Base-by-base conservation (phyloP, 345 rosid genomes). In the Rhodamnia argentea region DNA sequence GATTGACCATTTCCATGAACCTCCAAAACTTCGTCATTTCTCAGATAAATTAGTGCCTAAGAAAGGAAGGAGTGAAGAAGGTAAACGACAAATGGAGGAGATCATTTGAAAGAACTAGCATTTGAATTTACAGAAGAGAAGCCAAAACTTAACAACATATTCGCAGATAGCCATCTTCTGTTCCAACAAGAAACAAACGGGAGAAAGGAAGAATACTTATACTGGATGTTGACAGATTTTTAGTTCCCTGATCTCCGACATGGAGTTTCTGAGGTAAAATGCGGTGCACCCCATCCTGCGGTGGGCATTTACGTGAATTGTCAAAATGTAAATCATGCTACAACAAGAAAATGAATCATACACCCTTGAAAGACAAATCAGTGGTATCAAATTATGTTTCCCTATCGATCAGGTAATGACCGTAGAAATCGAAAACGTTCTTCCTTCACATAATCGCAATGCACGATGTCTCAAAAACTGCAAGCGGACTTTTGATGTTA, bases 101-200 rank as follows among this genome's bases (percentile, higher is more conserved):
- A 37, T 70, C 47, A 24, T 47, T 52, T 5, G 59, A 55, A 70
- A 70, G 78, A 70, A 70, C 78, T 70, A 4, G 47, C 58, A 24
- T 22, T 32, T 59, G 26, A 44, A 32, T 52, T 53, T 52, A n/a
- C 51, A 78, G 37, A 53, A 76, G 58, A 27, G 62, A 10, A 26
- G 14, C 32, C 7, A 14, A 29, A 70, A 82, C 56, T 85, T 90
- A 96, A 89, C 96, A 92, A 83, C 98, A 96, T 62, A 94, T 93
- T 90, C 96, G 90, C 57, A 96, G 84, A 91, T 93, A 90, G 62
- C 99, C 98, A 86, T 96, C 98, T 85, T 95, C 98, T 29, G 95
- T 93, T 89, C 99, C 98, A 62, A 95, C 97, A 60, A 94, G 88
- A 92, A 96, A 95, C 91, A 95, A 87, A 76, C 96, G 88, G 2